A percentile compares a stretch with the other conserved stretches of the same genome.
phyloP scores from a whole-genome alignment of 306 rosid species.

The Hippophae tibetana region DNA sequence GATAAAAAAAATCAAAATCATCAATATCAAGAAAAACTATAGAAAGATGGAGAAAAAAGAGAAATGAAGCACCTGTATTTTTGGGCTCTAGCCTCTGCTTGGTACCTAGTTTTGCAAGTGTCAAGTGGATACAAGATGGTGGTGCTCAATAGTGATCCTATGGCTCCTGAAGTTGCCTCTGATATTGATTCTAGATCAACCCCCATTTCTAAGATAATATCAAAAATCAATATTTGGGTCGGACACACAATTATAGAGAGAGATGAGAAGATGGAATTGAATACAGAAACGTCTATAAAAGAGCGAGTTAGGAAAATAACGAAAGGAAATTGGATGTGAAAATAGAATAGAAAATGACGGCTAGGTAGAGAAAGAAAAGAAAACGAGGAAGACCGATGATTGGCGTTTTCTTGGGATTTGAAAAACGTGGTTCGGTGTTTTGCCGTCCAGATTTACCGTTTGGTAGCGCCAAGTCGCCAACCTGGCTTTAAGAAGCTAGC shows the following conservation, averaged over 20 bases:
- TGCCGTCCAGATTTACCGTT: conserved; percentile 1
- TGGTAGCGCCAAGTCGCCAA: no score
- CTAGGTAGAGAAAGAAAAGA: conserved; percentile 2
- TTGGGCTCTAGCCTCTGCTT: conserved; percentile 73
- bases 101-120: conserved; percentile 89
- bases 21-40: background rate
- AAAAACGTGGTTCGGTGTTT: conserved; percentile 12
- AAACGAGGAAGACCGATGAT: background rate
- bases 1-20: background rate
- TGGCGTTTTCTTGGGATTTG: conserved; percentile 19
- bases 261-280: background rate
- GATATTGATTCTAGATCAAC: conserved; percentile 89
- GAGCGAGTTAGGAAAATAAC: background rate
- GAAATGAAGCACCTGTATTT: conserved; percentile 47
- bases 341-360: background rate
- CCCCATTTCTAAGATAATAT: conserved; percentile 27
- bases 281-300: background rate
- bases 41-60: background rate
- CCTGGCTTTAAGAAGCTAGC: no score
- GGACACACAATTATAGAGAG: background rate
- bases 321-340: background rate
- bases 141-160: conserved; percentile 88
- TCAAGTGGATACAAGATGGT: conserved; percentile 90
- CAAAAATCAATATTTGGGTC: background rate
- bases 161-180: conserved; percentile 96